Evolutionary conservation across 768 basidiomycete species (phyloP), one percentile per base, ranked within the genome.

Genomic region (Cystoderma amianthinum): DNA sequence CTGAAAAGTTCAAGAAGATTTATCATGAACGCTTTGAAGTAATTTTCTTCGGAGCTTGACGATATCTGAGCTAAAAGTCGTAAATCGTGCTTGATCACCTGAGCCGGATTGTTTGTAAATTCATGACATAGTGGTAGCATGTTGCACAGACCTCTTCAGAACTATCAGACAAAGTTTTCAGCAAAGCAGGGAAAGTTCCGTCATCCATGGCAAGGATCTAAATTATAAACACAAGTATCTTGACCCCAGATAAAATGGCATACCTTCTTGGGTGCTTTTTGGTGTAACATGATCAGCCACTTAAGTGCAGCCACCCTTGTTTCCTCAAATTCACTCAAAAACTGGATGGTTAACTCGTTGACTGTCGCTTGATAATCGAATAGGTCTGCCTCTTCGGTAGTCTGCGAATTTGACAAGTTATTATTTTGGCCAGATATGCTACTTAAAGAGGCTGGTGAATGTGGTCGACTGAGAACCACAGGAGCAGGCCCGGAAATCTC

Each of bases 251-350:
- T n/a, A n/a, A n/a, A n/a, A n/a, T n/a, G n/a, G 38, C 9, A 40
- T 46, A 86, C 93, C 79, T 95, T 95, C 64, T 85, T 89, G 0
- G 96, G 96, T 10, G 93, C 92, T 55, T 98, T 97, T 58, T 94
- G 88, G 62, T 99, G 96, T 39, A 99, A 65, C 96, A 99, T 99
- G 43, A 96, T 82, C 28, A 99, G 68, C 96, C 96, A 99, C 62
- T 95, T 94, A 51, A 99, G 60, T 2, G 95, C 93, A 19, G 93
- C 92, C 4, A 98, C 90, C 37, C 94, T 70, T 0, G 96, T 98
- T 55, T 97, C 93, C 57, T 96, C 95, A 50, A 89, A 92, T 61
- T 99, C 95, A 60, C 88, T 93, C 62, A 97, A 56, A 58, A 99
- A 94, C 50, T 96, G 93, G 38, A 96, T 69, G 3, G 92, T 96